Evolutionary conservation across 768 basidiomycete species (phyloP).

Genomic region (Pisolithus sp.): DNA sequence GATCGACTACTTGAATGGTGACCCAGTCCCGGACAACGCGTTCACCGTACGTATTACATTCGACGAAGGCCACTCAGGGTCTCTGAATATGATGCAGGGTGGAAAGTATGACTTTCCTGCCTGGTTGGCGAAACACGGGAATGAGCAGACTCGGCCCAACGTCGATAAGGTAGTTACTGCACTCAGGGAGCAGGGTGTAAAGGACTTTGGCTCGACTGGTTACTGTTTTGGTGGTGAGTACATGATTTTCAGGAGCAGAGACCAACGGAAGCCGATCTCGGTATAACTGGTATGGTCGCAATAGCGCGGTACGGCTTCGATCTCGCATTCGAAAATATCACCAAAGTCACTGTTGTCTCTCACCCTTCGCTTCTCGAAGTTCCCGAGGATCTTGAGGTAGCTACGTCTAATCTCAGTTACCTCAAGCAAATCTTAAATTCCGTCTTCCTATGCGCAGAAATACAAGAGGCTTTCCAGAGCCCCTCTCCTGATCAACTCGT

Average conservation of each 20-base stretch:
- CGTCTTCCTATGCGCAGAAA: constrained; percentile 31
- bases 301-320: constrained; percentile 54
- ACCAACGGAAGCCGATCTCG: not conserved
- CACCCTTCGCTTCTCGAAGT: constrained; percentile 60
- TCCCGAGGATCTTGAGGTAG: constrained; percentile 58
- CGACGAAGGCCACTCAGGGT: not conserved
- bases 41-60: constrained; percentile 4
- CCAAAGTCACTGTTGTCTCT: constrained; percentile 42
- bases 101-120: constrained; percentile 31
- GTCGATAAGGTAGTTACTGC: constrained; percentile 52
- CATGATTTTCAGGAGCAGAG: not conserved
- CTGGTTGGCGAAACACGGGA: constrained; percentile 42
- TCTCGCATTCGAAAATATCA: constrained; percentile 49
- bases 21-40: constrained; percentile 23
- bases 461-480: constrained; percentile 39
- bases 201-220: constrained; percentile 51
- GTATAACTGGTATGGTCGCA: not conserved
- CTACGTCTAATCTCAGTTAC: not conserved
- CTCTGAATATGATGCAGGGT: constrained; percentile 7
- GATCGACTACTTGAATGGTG: constrained; percentile 34
- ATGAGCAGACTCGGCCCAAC: constrained; percentile 36
- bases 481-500: constrained; percentile 65
- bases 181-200: constrained; percentile 56
- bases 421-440: not conserved
- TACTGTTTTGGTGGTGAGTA: constrained; percentile 63